Conservation (phyloP, 169 alveolate species). For the Perkinsus marinus region DNA sequence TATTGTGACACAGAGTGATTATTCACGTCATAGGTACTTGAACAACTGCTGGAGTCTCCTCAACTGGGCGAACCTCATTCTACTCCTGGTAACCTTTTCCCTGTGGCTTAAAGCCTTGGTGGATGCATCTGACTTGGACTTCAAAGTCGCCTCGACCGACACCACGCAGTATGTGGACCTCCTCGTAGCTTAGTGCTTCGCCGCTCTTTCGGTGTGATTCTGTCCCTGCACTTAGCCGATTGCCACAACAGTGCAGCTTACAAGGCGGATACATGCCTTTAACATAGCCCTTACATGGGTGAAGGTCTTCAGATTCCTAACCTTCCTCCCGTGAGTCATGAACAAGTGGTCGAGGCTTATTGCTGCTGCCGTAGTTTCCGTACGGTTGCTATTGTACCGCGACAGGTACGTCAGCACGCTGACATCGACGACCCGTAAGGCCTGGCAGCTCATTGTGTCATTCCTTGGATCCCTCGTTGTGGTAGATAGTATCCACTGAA, state of each 20-base stretch:
- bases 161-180: background rate
- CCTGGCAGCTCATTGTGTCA: background rate
- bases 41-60: background rate
- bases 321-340: background rate
- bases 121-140: background rate
- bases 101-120: background rate
- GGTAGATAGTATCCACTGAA: too few species aligned
- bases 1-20: too few species aligned
- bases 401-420: background rate
- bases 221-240: background rate
- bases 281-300: background rate
- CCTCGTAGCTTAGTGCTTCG: background rate
- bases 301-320: background rate
- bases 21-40: background rate
- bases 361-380: too few species aligned
- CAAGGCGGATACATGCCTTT: background rate
- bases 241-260: background rate
- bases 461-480: background rate
- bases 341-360: too few species aligned
- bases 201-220: background rate
- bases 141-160: background rate
- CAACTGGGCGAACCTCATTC: constrained; percentile 1
- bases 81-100: background rate
- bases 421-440: background rate
- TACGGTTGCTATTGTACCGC: too few species aligned